Evolutionary conservation across 2,329 filamentous ascomycete genomes (phyloP).

Genomic region (Fusarium chaquense): DNA sequence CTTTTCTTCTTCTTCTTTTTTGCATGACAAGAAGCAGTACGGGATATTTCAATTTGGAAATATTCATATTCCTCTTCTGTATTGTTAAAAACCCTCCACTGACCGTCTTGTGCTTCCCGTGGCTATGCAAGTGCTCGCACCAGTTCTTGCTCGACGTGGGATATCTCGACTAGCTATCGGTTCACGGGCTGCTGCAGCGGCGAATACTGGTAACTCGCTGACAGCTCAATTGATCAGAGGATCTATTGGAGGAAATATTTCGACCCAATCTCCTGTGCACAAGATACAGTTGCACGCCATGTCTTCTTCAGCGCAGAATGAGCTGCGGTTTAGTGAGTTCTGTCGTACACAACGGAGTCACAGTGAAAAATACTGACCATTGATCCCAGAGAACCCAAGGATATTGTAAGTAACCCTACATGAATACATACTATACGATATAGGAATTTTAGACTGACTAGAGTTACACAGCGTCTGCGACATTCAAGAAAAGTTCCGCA

Average conservation of each 20-base stretch:
- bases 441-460: background rate
- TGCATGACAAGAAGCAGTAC: background rate
- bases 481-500: slow-evolving; percentile 91
- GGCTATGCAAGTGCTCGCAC: slow-evolving; percentile 32
- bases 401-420: slow-evolving; percentile 53
- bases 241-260: background rate
- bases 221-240: background rate
- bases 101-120: background rate
- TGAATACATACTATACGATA: slow-evolving; percentile 59
- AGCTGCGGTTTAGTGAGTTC: slow-evolving; percentile 54
- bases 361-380: slow-evolving; percentile 20
- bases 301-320: slow-evolving; percentile 27
- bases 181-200: slow-evolving; percentile 22
- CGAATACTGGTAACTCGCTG: slow-evolving; percentile 9
- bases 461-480: slow-evolving; percentile 80
- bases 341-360: background rate
- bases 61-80: background rate
- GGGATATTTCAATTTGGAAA: background rate
- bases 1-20: background rate
- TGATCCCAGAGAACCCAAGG: slow-evolving; percentile 58
- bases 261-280: background rate
- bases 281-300: slow-evolving; percentile 24
- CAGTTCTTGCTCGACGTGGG: slow-evolving; percentile 31
- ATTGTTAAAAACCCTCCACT: background rate
- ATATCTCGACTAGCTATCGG: slow-evolving; percentile 32